Evolutionary conservation across 2,329 filamentous ascomycete genomes (phyloP).

Genomic region (Harringtonia aguacate): DNA sequence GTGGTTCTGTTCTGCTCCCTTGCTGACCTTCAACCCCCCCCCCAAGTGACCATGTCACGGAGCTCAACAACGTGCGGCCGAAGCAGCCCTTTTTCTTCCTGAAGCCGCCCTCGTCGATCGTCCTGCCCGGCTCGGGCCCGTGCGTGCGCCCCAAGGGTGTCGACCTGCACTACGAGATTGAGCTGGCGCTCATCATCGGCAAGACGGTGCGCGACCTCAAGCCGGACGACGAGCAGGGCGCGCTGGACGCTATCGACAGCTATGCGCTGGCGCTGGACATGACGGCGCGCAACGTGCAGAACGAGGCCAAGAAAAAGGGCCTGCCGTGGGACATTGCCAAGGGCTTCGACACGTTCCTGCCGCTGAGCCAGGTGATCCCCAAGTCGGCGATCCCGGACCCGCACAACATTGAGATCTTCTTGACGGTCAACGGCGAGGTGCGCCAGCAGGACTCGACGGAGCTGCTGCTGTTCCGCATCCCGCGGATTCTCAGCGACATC

Average conservation of each 20-base stretch:
- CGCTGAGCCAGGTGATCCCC: slow-evolving; percentile 69
- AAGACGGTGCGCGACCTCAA: slow-evolving; percentile 68
- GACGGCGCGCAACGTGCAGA: slow-evolving; percentile 91
- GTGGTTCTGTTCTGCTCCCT: not conserved
- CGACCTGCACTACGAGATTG: slow-evolving; percentile 87
- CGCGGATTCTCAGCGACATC: slow-evolving; percentile 79
- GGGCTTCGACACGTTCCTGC: slow-evolving; percentile 95
- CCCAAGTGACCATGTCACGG: slow-evolving; percentile 83
- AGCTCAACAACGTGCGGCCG: slow-evolving; percentile 77
- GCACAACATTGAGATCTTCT: slow-evolving; percentile 76
- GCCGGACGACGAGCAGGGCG: slow-evolving; percentile 61
- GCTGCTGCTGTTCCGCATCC: slow-evolving; percentile 88
- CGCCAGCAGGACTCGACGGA: slow-evolving; percentile 83
- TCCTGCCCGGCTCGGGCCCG: slow-evolving; percentile 67
- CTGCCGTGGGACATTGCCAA: slow-evolving; percentile 95
- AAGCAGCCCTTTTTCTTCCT: slow-evolving; percentile 99
- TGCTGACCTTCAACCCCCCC: not conserved
- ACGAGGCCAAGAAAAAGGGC: slow-evolving; percentile 94
- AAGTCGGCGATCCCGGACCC: slow-evolving; percentile 76
- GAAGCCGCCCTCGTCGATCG: slow-evolving; percentile 81
- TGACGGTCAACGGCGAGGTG: slow-evolving; percentile 69
- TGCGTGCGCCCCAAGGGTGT: slow-evolving; percentile 75
- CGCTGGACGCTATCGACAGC: slow-evolving; percentile 71
- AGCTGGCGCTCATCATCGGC: slow-evolving; percentile 82
- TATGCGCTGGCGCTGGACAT: slow-evolving; percentile 94